Base-by-base conservation (phyloP, 2,329 filamentous ascomycete species). In the Apiospora arundinis region DNA sequence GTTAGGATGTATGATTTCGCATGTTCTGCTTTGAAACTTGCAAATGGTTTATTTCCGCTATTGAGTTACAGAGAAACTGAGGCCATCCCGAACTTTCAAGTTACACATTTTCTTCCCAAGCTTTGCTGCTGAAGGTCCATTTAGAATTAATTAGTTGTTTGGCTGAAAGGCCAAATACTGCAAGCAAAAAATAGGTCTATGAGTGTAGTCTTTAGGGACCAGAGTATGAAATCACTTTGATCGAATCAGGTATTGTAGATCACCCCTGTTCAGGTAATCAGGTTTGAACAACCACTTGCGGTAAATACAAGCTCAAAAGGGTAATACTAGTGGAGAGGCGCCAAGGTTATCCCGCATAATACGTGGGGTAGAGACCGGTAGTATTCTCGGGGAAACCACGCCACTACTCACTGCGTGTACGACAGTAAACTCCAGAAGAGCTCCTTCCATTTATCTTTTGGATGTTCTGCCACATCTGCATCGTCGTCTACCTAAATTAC, bases 371-470 rank as follows among this genome's bases (percentile, higher is more conserved):
- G 18, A 23, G 28, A n/a, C 56, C 56, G 56, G 56, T 63, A 63
- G 56, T 63, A 63, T 63, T 63, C 56, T 63, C 56, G 56, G 56
- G 56, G 56, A 63, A 63, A 63, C 56, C 56, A 63, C 56, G 56
- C 32, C 32, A 63, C 56, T 63, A 12, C 21, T n/a, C 56, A n/a
- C n/a, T 56, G 32, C 52, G 25, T 6, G 32, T 32, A 4, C 52
- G 18, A n/a, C 56, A 14, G 21, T 21, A 60, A 37, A 37, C 52
- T 21, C 11, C 6, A 28, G 32, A 37, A 16, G 18, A n/a, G 16
- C 16, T n/a, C n/a, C n/a, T n/a, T n/a, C n/a, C n/a, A n/a, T n/a
- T n/a, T n/a, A n/a, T n/a, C 52, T 28, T 11, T 37, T 37, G 9
- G 18, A 21, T 18, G 21, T 37, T 37, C 52, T 60, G 28, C 25